Conservation (phyloP, 306 rosid species). For the Lithocarpus polystachyus region DNA sequence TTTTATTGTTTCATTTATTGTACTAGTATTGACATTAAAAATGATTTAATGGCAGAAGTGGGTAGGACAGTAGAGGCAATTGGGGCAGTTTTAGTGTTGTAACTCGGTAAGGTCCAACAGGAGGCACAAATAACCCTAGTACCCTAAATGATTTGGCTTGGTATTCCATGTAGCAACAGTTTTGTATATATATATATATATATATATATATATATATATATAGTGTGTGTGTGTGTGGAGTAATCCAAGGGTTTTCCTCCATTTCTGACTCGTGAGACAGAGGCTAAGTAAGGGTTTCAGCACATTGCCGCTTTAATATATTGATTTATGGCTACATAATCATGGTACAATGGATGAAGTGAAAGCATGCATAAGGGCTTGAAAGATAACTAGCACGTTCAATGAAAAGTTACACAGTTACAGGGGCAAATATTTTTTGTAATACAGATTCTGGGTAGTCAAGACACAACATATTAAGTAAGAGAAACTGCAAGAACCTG, state of each 20-base stretch:
- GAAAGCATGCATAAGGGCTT: not conserved
- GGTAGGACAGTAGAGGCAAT: not conserved
- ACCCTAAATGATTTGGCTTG: not conserved
- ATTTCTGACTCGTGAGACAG: not conserved
- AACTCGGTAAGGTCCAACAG: not conserved
- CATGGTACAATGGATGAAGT: not conserved
- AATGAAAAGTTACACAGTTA: not conserved
- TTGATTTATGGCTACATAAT: not conserved
- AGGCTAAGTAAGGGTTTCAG: not conserved
- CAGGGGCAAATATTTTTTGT: not conserved
- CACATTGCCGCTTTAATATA: not conserved
- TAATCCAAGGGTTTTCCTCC: not conserved
- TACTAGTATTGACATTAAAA: not conserved
- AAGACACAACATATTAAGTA: not conserved
- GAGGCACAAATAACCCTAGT: not conserved
- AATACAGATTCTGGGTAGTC: not conserved
- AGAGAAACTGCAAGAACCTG: constrained; percentile 33
- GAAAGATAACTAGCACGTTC: not conserved
- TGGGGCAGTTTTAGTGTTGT: not conserved
- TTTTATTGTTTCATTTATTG: not conserved
- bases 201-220: too few relatives aligned
- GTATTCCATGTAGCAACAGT: not conserved
- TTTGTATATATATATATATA: not conserved
- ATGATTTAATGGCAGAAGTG: too few relatives aligned
- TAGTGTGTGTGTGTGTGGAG: not conserved